phyloP scores from a whole-genome alignment of 2,329 filamentous ascomycete species.

The Colletotrichum salicis region DNA sequence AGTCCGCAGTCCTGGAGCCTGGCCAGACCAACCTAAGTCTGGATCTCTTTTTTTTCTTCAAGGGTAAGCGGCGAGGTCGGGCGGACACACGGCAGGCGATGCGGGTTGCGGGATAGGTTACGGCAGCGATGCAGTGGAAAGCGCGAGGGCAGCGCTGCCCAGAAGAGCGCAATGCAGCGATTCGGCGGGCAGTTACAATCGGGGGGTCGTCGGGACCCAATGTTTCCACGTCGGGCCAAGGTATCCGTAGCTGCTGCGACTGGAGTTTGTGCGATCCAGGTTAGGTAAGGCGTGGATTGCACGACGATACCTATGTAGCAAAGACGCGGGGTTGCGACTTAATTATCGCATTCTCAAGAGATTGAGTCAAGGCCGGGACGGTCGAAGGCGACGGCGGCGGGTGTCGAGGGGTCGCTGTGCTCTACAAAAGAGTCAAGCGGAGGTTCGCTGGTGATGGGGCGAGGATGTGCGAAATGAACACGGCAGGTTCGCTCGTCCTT shows the following conservation, averaged over 20 bases:
- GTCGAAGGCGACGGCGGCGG: not conserved
- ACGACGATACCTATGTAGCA: conserved; percentile 5
- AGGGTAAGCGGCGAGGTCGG: conserved; percentile 29
- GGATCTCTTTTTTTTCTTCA: conserved; percentile 14
- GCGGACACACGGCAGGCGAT: conserved; percentile 14
- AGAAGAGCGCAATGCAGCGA: conserved; percentile 14
- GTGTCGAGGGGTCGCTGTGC: not conserved
- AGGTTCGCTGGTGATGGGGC: not conserved
- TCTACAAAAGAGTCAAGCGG: not conserved
- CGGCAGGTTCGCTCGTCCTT: not conserved
- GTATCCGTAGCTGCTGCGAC: conserved; percentile 7
- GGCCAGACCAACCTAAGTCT: conserved; percentile 20
- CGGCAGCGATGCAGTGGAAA: conserved; percentile 17
- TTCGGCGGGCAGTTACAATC: conserved; percentile 14
- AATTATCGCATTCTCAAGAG: conserved; percentile 21
- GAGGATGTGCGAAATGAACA: conserved; percentile 1
- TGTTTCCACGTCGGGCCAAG: conserved; percentile 28
- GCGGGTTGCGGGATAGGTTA: conserved; percentile 24
- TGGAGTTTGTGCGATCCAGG: conserved; percentile 27
- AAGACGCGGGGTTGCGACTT: conserved; percentile 25
- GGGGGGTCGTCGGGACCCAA: conserved; percentile 16
- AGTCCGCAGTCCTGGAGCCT: conserved; percentile 31
- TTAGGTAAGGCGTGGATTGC: conserved; percentile 31
- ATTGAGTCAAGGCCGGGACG: not conserved
- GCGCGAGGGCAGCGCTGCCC: conserved; percentile 14